These are phyloP conservation scores for Clavispora phyllophila DNA, from an alignment of 805 yeast genomes.

Conservation along the genomic window DNA sequence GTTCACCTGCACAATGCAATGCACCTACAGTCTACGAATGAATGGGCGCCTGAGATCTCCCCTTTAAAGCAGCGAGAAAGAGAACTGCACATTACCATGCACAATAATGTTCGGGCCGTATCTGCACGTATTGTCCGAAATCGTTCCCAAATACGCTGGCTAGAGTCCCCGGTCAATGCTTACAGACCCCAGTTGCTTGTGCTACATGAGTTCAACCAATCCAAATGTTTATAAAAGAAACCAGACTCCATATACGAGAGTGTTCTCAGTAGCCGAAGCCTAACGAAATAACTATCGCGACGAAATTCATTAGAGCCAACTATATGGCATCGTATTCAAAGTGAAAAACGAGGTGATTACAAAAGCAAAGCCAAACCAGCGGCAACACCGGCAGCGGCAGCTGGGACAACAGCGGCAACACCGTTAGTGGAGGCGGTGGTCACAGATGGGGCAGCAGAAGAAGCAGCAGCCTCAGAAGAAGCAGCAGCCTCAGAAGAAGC, in stretches of 20 bases:
- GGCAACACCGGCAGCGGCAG: conserved; percentile 11
- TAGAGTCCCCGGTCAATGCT: no score
- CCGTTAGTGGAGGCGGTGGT: conserved; percentile 9
- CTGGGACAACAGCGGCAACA: conserved; percentile 13
- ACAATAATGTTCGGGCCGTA: no score
- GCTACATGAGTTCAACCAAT: no score
- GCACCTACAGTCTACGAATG: no score
- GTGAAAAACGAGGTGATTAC: conserved; percentile 1
- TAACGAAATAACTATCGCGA: neutral
- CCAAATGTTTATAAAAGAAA: no score
- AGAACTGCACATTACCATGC: no score
- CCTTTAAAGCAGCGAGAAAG: no score
- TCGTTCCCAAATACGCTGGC: no score
- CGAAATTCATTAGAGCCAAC: neutral
- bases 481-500: conserved; percentile 2
- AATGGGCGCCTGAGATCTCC: no score
- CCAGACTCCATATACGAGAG: neutral
- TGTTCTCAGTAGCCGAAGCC: neutral
- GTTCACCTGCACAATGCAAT: no score
- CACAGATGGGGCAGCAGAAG: conserved; percentile 6
- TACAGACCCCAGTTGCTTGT: no score
- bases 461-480: conserved; percentile 3
- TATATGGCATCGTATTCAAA: neutral
- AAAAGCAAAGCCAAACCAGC: conserved; percentile 14
- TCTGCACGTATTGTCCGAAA: no score